A percentile compares a stretch with the other conserved stretches of the same genome.
phyloP scores from a whole-genome alignment of 2,329 filamentous ascomycete genomes.

The Alternaria conjuncta region DNA sequence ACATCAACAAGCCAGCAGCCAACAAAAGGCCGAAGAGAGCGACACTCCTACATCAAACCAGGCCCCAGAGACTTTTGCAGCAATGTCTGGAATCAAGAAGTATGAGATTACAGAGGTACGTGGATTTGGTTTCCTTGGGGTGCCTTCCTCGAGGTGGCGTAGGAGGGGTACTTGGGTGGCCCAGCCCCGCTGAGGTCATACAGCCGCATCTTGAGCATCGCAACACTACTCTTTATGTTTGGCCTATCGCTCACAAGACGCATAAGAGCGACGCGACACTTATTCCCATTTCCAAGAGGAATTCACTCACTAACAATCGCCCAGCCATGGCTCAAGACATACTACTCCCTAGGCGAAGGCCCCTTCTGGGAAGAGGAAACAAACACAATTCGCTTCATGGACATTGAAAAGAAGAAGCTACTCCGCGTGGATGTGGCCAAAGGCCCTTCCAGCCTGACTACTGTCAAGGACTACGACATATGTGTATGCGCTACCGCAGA shows the following conservation, averaged over 20 bases:
- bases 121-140: slow-evolving; percentile 1
- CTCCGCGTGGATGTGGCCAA: slow-evolving; percentile 72
- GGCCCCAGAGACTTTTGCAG: slow-evolving; percentile 12
- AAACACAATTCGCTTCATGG: slow-evolving; percentile 76
- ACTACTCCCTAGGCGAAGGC: slow-evolving; percentile 74
- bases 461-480: slow-evolving; percentile 62
- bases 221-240: background rate
- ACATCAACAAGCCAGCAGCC: slow-evolving; percentile 18
- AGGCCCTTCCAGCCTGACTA: slow-evolving; percentile 65
- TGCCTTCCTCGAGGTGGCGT: slow-evolving; percentile 6
- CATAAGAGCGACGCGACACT: background rate
- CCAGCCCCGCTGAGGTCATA: slow-evolving; percentile 32
- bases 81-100: slow-evolving; percentile 41
- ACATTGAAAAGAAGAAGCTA: slow-evolving; percentile 79
- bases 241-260: background rate
- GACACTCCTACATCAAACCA: slow-evolving; percentile 20
- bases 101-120: slow-evolving; percentile 48
- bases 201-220: slow-evolving; percentile 2
- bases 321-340: slow-evolving; percentile 63
- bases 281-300: background rate
- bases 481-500: slow-evolving; percentile 72
- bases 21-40: slow-evolving; percentile 21
- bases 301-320: slow-evolving; percentile 12
- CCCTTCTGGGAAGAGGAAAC: slow-evolving; percentile 73
- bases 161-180: slow-evolving; percentile 33